Percentiles rank a stretch among this genome's conserved stretches.
Conservation (phyloP, 805 yeast genomes). For the Metschnikowia continentalis region DNA sequence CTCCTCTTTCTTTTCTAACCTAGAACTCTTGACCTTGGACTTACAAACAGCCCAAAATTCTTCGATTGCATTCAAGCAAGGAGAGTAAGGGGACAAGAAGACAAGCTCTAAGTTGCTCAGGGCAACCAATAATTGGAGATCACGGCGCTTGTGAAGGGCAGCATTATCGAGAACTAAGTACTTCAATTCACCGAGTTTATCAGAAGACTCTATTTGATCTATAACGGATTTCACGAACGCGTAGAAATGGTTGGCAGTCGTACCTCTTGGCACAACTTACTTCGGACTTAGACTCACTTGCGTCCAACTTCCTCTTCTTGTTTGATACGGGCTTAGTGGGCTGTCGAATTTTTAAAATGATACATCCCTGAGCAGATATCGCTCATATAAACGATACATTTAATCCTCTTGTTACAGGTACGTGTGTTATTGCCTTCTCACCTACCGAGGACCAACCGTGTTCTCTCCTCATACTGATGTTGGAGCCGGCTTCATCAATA, state of each 20-base stretch:
- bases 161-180: not conserved
- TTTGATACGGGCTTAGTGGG: not conserved
- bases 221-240: not conserved
- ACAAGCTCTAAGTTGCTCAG: too few relatives aligned
- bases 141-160: too few relatives aligned
- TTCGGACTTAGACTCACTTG: too few relatives aligned
- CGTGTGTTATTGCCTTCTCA: not conserved
- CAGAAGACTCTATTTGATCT: not conserved
- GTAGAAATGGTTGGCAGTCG: not conserved
- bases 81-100: too few relatives aligned
- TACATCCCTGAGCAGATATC: not conserved
- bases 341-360: not conserved
- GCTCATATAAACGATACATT: not conserved
- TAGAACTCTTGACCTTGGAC: not conserved
- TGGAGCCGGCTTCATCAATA: not conserved
- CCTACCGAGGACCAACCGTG: not conserved
- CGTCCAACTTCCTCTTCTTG: not conserved
- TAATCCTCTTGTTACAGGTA: not conserved
- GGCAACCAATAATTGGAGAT: too few relatives aligned
- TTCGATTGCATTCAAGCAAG: too few relatives aligned
- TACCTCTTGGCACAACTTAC: too few relatives aligned
- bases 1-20: not conserved
- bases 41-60: not conserved
- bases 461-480: not conserved
- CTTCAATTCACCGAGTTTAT: not conserved